These are phyloP conservation scores for Fusarium sp. DNA, from an alignment of 2,329 filamentous ascomycete genomes.

Conservation along the genomic window DNA sequence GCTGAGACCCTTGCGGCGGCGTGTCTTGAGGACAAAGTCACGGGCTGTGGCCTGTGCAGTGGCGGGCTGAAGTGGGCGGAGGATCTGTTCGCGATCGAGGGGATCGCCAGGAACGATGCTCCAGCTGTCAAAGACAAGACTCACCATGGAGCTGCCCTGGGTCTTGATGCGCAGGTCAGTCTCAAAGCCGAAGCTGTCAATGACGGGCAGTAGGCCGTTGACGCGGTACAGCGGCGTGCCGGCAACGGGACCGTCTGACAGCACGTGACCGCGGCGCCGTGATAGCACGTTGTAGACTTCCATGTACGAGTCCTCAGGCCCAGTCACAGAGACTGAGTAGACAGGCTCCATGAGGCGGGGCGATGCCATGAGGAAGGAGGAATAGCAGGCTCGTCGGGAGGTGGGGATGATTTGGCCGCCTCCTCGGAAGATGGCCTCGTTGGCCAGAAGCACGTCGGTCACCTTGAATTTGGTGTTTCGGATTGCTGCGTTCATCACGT, in stretches of 20 bases:
- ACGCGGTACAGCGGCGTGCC: conserved; percentile 95
- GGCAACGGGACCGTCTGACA: conserved; percentile 93
- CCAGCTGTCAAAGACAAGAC: conserved; percentile 95
- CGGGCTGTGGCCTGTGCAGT: conserved; percentile 88
- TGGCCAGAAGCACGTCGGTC: conserved; percentile 87
- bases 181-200: conserved; percentile 98
- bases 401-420: conserved; percentile 98
- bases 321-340: conserved; percentile 92
- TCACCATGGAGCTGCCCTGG: conserved; percentile 90
- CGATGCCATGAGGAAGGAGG: conserved; percentile 95
- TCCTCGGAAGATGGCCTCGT: conserved; percentile 93
- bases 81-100: conserved; percentile 85
- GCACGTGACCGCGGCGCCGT: conserved; percentile 88
- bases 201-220: conserved; percentile 90
- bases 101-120: conserved; percentile 96
- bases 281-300: conserved; percentile 93
- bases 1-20: conserved; percentile 90
- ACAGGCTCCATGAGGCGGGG: conserved; percentile 97
- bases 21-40: conserved; percentile 97
- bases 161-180: conserved; percentile 97
- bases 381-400: conserved; percentile 91
- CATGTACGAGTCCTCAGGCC: conserved; percentile 88
- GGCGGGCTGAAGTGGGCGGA: conserved; percentile 88
- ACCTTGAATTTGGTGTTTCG: conserved; percentile 98
- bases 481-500: conserved; percentile 72